These are phyloP conservation scores for Teratosphaeria viscida DNA, from an alignment of 2,329 filamentous ascomycete species.

Conservation along the genomic window DNA sequence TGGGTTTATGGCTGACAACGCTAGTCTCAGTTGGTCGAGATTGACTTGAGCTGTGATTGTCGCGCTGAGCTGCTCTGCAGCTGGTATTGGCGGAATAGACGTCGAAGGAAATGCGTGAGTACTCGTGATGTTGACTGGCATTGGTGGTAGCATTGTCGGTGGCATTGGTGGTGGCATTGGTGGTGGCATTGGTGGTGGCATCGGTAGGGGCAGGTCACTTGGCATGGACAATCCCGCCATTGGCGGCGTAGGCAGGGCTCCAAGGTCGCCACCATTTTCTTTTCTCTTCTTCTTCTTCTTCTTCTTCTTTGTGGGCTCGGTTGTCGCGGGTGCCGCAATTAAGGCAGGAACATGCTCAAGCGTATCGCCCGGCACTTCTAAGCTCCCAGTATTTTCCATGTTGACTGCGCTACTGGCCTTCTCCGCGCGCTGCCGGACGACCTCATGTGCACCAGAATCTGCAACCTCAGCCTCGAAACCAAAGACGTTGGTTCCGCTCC, in stretches of 20 bases:
- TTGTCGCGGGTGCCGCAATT: background rate
- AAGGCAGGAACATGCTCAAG: background rate
- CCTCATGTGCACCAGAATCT: background rate
- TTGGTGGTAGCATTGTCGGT: background rate
- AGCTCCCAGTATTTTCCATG: no score
- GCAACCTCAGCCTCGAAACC: background rate
- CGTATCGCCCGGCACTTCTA: background rate
- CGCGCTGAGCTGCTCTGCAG: background rate
- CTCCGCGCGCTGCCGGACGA: background rate
- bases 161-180: background rate
- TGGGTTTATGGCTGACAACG: background rate
- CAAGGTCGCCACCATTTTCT: background rate
- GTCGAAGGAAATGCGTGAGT: background rate
- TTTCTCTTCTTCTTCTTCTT: background rate
- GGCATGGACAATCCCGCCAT: background rate
- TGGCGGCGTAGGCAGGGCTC: background rate
- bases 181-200: background rate
- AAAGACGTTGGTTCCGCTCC: conserved; percentile 9
- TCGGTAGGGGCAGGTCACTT: background rate
- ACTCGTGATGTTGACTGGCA: background rate
- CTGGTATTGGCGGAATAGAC: background rate
- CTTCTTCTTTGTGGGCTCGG: background rate
- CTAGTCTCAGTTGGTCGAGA: background rate
- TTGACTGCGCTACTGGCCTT: background rate
- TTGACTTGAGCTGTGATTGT: background rate